Evolutionary conservation across 2,329 filamentous ascomycete species (phyloP).

Genomic region (Botrytis hyacinthi): DNA sequence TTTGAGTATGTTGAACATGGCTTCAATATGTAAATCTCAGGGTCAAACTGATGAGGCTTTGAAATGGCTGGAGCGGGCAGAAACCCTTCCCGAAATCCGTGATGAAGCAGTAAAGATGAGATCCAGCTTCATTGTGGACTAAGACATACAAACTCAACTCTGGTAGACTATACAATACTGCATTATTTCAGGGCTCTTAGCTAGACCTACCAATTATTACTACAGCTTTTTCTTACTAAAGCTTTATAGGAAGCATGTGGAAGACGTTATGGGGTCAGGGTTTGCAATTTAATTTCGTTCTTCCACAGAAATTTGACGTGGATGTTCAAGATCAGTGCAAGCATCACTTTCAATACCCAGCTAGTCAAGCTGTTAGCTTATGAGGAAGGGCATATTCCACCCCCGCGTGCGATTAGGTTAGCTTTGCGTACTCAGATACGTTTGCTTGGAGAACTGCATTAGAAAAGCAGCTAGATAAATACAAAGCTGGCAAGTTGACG

Average conservation of each 20-base stretch:
- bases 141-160: neutral
- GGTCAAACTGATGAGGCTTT: constrained; percentile 27
- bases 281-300: neutral
- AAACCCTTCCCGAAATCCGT: constrained; percentile 1
- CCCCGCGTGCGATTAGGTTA: too few relatives aligned
- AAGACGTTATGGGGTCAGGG: neutral
- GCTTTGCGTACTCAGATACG: neutral
- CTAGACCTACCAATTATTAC: neutral
- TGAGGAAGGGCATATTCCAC: neutral
- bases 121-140: neutral
- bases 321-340: neutral
- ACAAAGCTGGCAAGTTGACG: too few relatives aligned
- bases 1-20: constrained; percentile 35
- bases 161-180: neutral
- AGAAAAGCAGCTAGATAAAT: neutral
- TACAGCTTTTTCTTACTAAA: neutral
- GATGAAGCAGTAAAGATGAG: constrained; percentile 7
- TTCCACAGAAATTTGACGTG: neutral
- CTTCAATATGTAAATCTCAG: constrained; percentile 30
- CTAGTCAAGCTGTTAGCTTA: neutral
- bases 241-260: neutral
- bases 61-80: constrained; percentile 32
- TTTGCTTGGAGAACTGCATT: neutral
- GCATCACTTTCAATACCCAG: neutral
- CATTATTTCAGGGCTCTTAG: neutral